These are phyloP conservation scores for Trichoderma hamatum DNA, from an alignment of 2,329 filamentous ascomycete genomes.

Conservation along the genomic window DNA sequence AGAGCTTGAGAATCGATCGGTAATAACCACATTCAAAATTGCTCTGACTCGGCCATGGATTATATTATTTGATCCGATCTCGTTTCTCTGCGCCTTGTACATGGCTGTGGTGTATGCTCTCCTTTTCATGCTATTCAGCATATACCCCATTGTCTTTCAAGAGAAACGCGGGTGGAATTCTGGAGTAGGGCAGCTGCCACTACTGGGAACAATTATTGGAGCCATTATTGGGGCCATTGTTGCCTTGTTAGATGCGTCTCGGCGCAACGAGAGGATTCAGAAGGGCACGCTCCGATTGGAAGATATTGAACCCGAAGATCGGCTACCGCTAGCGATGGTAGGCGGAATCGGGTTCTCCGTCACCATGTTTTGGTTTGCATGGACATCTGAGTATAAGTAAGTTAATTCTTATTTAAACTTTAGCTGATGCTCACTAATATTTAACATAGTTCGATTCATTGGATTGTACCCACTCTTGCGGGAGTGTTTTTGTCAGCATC, in stretches of 20 bases:
- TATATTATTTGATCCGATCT: conserved; percentile 57
- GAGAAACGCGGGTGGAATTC: conserved; percentile 55
- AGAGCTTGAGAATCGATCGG: conserved; percentile 48
- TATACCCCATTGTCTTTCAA: conserved; percentile 59
- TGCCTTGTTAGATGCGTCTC: conserved; percentile 32
- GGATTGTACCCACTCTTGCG: no score
- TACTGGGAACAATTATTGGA: conserved; percentile 54
- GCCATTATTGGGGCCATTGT: conserved; percentile 45
- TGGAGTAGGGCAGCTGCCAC: conserved; percentile 54
- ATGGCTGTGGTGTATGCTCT: conserved; percentile 55
- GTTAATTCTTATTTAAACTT: no score
- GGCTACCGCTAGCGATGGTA: no score
- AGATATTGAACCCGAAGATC: no score
- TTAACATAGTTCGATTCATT: no score
- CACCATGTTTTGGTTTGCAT: no score
- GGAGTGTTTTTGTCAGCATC: conserved; percentile 21
- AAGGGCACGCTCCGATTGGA: no score
- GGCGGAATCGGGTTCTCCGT: no score
- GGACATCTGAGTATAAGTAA: no score
- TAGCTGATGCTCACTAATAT: no score
- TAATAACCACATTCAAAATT: conserved; percentile 49
- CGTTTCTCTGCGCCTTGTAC: conserved; percentile 55
- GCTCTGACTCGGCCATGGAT: conserved; percentile 57
- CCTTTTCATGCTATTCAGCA: conserved; percentile 61
- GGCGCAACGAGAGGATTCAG: no score